Evolutionary conservation across 306 rosid species (phyloP).

Genomic region (Calophaca sinica): DNA sequence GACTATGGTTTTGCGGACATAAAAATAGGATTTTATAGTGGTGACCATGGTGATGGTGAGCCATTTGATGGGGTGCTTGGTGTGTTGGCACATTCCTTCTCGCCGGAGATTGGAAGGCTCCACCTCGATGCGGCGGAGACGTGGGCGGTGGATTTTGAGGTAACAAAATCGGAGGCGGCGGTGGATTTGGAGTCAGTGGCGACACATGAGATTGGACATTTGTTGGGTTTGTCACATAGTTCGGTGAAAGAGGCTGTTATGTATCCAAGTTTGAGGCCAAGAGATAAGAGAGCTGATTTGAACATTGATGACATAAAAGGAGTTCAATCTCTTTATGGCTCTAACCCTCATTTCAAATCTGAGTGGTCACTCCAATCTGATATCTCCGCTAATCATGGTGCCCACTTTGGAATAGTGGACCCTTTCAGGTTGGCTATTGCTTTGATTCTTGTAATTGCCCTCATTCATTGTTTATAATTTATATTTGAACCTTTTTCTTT

Average conservation of each 20-base stretch:
- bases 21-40: conserved; percentile 73
- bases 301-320: conserved; percentile 73
- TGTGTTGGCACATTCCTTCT: conserved; percentile 82
- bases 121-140: conserved; percentile 91
- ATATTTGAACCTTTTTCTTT: neutral
- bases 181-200: conserved; percentile 88
- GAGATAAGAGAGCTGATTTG: conserved; percentile 70
- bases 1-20: conserved; percentile 65
- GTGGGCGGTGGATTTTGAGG: conserved; percentile 69
- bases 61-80: conserved; percentile 87
- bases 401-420: neutral
- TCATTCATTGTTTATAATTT: neutral
- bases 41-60: conserved; percentile 87
- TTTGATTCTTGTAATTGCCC: conserved; percentile 18
- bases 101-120: conserved; percentile 77
- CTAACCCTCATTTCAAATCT: conserved; percentile 68
- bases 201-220: conserved; percentile 86
- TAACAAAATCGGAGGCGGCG: conserved; percentile 65
- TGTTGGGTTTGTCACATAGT: conserved; percentile 84
- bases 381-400: conserved; percentile 53
- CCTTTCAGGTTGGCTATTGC: conserved; percentile 24
- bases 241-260: conserved; percentile 70
- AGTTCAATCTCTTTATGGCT: conserved; percentile 81
- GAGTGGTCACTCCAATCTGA: conserved; percentile 62
- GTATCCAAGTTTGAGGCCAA: conserved; percentile 83